These are phyloP conservation scores for Berberis vulgaris DNA, from an alignment of 164 flowering plant species.

Conservation along the genomic window DNA sequence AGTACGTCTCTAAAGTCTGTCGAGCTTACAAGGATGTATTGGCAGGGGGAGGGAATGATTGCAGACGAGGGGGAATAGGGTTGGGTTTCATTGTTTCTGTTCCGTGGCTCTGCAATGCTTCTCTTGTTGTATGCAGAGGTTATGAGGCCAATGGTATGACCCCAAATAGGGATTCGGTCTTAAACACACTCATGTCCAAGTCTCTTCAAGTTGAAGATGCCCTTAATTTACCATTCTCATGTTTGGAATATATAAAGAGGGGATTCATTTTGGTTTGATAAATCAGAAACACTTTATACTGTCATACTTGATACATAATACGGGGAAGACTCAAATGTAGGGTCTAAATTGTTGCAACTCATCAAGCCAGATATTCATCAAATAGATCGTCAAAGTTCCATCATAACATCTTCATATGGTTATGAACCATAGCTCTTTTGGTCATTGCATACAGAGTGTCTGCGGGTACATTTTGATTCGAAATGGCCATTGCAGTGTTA, in stretches of 20 bases:
- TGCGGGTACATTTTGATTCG: too few relatives aligned
- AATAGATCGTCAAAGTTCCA: too few relatives aligned
- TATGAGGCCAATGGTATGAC: constrained; percentile 14
- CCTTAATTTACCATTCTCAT: constrained; percentile 58
- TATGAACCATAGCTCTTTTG: too few relatives aligned
- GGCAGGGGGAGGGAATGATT: constrained; percentile 12
- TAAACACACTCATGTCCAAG: constrained; percentile 40
- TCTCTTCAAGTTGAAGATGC: constrained; percentile 44
- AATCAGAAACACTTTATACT: too few relatives aligned
- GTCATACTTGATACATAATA: too few relatives aligned
- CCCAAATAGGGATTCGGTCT: constrained; percentile 25
- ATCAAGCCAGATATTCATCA: too few relatives aligned
- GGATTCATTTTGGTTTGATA: constrained; percentile 32
- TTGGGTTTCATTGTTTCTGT: constrained; percentile 53
- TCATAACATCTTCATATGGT: too few relatives aligned
- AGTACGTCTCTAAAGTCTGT: constrained; percentile 31
- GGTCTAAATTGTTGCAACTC: too few relatives aligned
- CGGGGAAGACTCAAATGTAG: too few relatives aligned
- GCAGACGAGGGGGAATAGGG: constrained; percentile 20
- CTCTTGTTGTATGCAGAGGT: constrained; percentile 70
- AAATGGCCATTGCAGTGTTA: too few relatives aligned
- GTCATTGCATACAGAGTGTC: too few relatives aligned
- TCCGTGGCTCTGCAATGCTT: constrained; percentile 75
- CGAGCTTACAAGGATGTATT: constrained; percentile 58
- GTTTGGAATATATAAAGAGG: constrained; percentile 39